Base-by-base conservation (phyloP, 2,329 filamentous ascomycete genomes). In the Neopestalotiopsis rosae region DNA sequence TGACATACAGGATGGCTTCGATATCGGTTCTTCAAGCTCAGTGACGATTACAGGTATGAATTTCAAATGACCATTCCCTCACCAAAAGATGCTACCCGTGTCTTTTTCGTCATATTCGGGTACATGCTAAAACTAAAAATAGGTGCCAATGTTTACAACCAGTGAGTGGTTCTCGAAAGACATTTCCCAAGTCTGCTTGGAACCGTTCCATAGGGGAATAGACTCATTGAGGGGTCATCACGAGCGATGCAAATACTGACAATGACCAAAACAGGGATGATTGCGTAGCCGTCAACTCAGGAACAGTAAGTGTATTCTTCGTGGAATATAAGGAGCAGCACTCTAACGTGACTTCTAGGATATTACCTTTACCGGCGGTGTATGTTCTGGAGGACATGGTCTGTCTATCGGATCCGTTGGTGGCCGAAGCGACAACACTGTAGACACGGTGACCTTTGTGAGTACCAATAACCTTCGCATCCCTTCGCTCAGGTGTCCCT, bases 281-380 rank as follows among this genome's bases (percentile, higher is more conserved):
- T 74, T 90, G 88, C 72, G 80, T 90, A 7, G 87, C 88, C 32
- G 75, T 88, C 70, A 90, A 89, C 80, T 88, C 85, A 2, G 85
- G 84, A 1, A 81, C 77, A 34, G 62, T 65, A 52, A 24, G 62
- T 52, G 4, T 4, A 38, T 12, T 28, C 24, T 28, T 28, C 61
- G 14, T 14, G 13, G 5, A 14, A 4, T 30, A n/a, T n/a, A 17
- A 14, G 17, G 13, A 17, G 17, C 28, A 34, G 10, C 5, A 5
- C 24, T 14, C 57, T 59, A 9, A 59, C 9, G 12, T 1, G 1
- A 1, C 0, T 7, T 20, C 0, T 52, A 65, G 62, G 78, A 84
- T 73, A 86, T 87, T 70, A 81, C 79, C 65, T 85, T 86, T 76
- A 82, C 77, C 28, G 79, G 76, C 57, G 79, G 82, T 7, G 76